A percentile compares a stretch with the other conserved stretches of the same genome.
phyloP scores from a whole-genome alignment of 148 eudicot species.

The Cornus florida region DNA sequence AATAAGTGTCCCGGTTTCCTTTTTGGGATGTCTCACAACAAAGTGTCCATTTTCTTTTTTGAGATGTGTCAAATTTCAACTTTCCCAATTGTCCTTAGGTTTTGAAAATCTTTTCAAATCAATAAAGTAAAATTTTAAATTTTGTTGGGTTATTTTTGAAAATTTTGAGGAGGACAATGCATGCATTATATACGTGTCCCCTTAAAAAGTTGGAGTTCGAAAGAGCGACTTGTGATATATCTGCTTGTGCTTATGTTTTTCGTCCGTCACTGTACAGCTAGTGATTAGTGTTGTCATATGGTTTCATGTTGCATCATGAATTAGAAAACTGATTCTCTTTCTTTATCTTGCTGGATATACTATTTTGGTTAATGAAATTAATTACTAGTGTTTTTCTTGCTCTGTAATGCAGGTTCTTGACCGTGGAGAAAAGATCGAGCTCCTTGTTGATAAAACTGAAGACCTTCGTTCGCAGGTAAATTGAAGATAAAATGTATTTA shows the following conservation, averaged over 20 bases:
- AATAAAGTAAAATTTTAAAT: too few relatives aligned
- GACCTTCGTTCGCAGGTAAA: slow-evolving; percentile 29
- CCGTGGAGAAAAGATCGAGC: slow-evolving; percentile 37
- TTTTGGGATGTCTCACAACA: too few relatives aligned
- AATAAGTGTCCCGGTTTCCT: too few relatives aligned
- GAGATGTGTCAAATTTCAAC: too few relatives aligned
- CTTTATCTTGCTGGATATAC: background rate
- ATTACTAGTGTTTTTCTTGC: background rate
- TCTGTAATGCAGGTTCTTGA: slow-evolving; percentile 24
- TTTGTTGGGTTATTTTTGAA: too few relatives aligned
- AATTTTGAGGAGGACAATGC: too few relatives aligned
- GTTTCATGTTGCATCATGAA: background rate
- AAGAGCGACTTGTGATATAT: background rate
- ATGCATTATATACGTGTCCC: background rate
- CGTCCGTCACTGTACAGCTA: background rate
- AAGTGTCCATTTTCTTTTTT: too few relatives aligned
- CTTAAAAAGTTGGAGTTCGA: too few relatives aligned
- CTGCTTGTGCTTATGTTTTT: background rate
- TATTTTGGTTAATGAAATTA: slow-evolving; percentile 4
- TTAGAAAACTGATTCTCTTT: background rate
- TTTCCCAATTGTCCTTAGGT: too few relatives aligned
- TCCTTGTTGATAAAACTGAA: slow-evolving; percentile 31
- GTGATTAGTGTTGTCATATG: background rate
- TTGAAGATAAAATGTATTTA: background rate
- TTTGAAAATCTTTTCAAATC: too few relatives aligned